Percentiles rank a stretch among this genome's conserved stretches.
Evolutionary conservation across 1,139 yeast genomes (phyloP).

Genomic region (Geotrichum candidum): DNA sequence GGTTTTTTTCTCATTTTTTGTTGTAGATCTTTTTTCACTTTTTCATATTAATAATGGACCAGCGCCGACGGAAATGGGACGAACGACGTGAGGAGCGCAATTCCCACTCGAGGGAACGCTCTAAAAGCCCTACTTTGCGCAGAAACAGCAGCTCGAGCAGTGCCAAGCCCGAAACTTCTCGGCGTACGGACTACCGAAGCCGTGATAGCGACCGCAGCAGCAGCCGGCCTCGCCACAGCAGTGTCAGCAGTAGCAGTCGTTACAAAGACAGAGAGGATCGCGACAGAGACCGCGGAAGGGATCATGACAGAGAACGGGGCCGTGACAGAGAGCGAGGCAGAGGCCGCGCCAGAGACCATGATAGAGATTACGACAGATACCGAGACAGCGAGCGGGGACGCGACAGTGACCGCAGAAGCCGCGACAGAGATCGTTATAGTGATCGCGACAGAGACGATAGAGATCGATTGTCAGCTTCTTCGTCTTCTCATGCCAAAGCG

Average conservation of each 20-base stretch:
- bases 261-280: slow-evolving; percentile 12
- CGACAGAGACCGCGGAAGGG: slow-evolving; percentile 5
- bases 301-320: slow-evolving; percentile 4
- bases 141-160: not conserved
- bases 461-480: not conserved
- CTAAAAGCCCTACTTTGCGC: slow-evolving; percentile 7
- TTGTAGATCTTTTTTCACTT: not conserved
- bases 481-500: not conserved
- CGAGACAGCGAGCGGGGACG: slow-evolving; percentile 11
- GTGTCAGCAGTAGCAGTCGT: not conserved
- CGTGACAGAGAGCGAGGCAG: slow-evolving; percentile 13
- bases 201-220: slow-evolving; percentile 3
- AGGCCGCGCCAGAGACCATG: slow-evolving; percentile 12
- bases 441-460: slow-evolving; percentile 3
- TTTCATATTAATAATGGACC: slow-evolving; percentile 8
- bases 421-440: slow-evolving; percentile 1
- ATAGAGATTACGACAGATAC: slow-evolving; percentile 17
- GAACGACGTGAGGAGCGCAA: slow-evolving; percentile 12
- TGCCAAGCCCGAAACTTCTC: not conserved
- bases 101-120: slow-evolving; percentile 3
- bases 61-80: slow-evolving; percentile 14
- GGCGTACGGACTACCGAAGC: not conserved
- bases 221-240: slow-evolving; percentile 7
- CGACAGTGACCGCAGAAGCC: slow-evolving; percentile 10
- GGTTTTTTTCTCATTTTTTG: not conserved